These are phyloP conservation scores for Sphagnum tenellum DNA, from an alignment of 225 moss, liverwort and hornwort species.

Conservation along the genomic window DNA sequence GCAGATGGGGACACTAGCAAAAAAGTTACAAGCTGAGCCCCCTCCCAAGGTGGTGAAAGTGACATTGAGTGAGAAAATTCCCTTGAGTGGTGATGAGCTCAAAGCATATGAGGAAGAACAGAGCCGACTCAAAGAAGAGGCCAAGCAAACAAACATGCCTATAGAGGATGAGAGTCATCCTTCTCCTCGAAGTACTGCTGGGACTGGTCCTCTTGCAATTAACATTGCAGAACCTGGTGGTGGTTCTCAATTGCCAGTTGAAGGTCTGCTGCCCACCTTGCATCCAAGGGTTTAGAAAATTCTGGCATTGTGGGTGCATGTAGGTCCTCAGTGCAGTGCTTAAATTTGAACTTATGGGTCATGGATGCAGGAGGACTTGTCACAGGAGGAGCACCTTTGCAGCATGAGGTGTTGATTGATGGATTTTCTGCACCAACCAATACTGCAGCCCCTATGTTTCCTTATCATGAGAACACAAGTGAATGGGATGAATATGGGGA, in stretches of 20 bases:
- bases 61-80: constrained; percentile 81
- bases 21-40: constrained; percentile 92
- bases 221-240: constrained; percentile 52
- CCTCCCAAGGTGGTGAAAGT: constrained; percentile 96
- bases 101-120: constrained; percentile 79
- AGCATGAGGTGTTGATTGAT: constrained; percentile 72
- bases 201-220: constrained; percentile 41
- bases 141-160: constrained; percentile 44
- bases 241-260: constrained; percentile 27
- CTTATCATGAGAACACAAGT: constrained; percentile 63
- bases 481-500: constrained; percentile 99
- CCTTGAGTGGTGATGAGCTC: constrained; percentile 85
- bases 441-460: constrained; percentile 87
- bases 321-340: too few species aligned
- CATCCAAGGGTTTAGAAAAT: too few species aligned
- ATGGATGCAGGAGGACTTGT: constrained; percentile 26
- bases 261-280: constrained; percentile 15
- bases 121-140: constrained; percentile 45
- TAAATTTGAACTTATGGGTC: too few species aligned
- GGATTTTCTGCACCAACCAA: constrained; percentile 69
- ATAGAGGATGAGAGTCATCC: constrained; percentile 38
- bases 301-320: too few species aligned
- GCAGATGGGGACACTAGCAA: constrained; percentile 89
- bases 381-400: constrained; percentile 20
- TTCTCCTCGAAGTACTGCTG: constrained; percentile 32